Conservation (phyloP, 176 grass and related monocot species). For the Stipa capillata region DNA sequence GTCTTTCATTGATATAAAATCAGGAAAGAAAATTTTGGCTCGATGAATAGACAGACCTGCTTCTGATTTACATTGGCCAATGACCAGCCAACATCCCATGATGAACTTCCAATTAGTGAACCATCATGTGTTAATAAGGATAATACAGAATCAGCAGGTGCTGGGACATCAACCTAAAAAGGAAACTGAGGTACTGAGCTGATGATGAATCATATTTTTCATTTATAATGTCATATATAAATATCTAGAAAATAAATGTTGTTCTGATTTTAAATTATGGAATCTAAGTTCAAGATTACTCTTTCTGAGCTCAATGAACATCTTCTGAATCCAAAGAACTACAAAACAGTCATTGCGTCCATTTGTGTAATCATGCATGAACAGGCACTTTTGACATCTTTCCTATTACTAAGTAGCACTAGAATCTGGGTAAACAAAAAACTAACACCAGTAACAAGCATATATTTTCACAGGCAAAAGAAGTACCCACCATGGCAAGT, state of each 20-base stretch:
- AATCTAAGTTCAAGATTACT: background rate
- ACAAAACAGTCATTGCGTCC: background rate
- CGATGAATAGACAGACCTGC: slow-evolving; percentile 41
- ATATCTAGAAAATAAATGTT: background rate
- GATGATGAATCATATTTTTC: background rate
- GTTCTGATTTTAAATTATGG: background rate
- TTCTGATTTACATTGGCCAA: slow-evolving; percentile 44
- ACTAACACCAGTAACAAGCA: background rate
- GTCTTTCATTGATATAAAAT: background rate
- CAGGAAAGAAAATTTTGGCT: background rate
- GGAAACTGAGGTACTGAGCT: background rate
- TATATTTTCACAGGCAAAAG: slow-evolving; percentile 4
- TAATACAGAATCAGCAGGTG: slow-evolving; percentile 59
- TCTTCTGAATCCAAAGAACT: background rate
- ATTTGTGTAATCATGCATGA: background rate
- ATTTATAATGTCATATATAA: background rate
- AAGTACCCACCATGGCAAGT: slow-evolving; percentile 56
- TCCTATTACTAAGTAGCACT: background rate
- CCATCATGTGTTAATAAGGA: slow-evolving; percentile 53
- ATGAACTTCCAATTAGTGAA: slow-evolving; percentile 35
- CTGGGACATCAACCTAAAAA: slow-evolving; percentile 69
- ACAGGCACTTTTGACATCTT: background rate
- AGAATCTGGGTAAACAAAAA: background rate
- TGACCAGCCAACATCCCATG: slow-evolving; percentile 89
- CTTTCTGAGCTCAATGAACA: background rate